A percentile compares a stretch with the other conserved stretches of the same genome.
Evolutionary conservation across 768 basidiomycete genomes (phyloP).

Genomic region (Phaffia australis): DNA sequence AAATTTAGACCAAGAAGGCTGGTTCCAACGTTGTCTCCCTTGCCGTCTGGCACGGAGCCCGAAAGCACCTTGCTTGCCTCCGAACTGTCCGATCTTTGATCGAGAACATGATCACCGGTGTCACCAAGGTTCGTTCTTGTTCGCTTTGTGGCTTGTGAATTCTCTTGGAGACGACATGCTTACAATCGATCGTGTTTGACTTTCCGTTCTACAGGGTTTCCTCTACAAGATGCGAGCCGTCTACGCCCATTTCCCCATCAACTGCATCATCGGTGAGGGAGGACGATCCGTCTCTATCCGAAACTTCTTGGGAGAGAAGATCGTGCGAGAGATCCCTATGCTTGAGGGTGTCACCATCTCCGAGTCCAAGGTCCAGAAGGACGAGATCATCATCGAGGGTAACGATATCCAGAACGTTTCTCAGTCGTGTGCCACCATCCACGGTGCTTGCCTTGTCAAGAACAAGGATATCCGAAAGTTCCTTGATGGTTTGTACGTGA

Average conservation of each 20-base stretch:
- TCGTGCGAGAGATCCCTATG: conserved; percentile 86
- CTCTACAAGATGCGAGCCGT: conserved; percentile 99
- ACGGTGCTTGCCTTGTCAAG: conserved; percentile 88
- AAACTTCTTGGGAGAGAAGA: conserved; percentile 66
- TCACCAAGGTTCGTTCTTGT: conserved; percentile 62
- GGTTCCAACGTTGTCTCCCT: conserved; percentile 63
- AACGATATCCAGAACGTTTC: conserved; percentile 96
- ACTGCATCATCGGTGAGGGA: conserved; percentile 77
- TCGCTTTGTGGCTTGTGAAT: neutral
- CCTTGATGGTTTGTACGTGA: conserved; percentile 45
- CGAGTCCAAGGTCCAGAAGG: conserved; percentile 87
- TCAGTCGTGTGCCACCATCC: conserved; percentile 95
- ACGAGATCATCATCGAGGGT: conserved; percentile 84
- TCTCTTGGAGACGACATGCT: neutral
- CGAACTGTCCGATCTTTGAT: conserved; percentile 91
- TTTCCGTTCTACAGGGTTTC: conserved; percentile 61
- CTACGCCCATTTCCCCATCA: conserved; percentile 99
- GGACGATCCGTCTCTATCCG: conserved; percentile 73
- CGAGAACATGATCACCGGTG: conserved; percentile 94
- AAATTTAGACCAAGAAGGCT: conserved; percentile 44
- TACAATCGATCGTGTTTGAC: neutral
- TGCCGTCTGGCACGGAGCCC: conserved; percentile 93
- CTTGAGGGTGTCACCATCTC: conserved; percentile 68
- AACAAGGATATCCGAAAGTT: conserved; percentile 98
- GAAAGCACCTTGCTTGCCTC: conserved; percentile 97